Evolutionary conservation across 2,329 filamentous ascomycete species (phyloP).

Genomic region (Xylaria arbuscula): DNA sequence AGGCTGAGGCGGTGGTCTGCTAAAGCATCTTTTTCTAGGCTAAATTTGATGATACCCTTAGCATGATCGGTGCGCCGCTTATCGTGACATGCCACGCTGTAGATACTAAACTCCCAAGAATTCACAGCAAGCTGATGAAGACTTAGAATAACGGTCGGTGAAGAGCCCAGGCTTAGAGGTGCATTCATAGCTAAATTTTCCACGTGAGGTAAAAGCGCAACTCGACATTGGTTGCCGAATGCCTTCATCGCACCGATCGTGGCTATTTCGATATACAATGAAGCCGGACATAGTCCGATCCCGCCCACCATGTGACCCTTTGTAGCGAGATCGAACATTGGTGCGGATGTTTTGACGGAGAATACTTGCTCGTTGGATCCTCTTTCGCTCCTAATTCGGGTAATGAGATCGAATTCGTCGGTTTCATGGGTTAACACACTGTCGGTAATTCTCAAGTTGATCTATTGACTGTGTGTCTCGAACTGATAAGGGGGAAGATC

Average conservation of each 20-base stretch:
- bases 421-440: too few relatives aligned
- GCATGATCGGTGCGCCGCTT: constrained; percentile 2
- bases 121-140: constrained; percentile 4
- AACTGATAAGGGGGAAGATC: constrained; percentile 25
- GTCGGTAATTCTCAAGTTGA: too few relatives aligned
- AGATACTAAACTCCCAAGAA: constrained; percentile 14
- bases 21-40: constrained; percentile 1
- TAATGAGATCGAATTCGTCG: too few relatives aligned
- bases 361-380: too few relatives aligned
- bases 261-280: constrained; percentile 32
- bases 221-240: background rate
- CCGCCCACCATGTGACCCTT: constrained; percentile 8
- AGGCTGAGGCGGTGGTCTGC: constrained; percentile 20
- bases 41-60: constrained; percentile 7
- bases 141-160: background rate
- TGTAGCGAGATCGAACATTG: constrained; percentile 9
- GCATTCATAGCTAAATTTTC: constrained; percentile 8
- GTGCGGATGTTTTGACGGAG: constrained; percentile 18
- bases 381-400: too few relatives aligned
- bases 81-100: too few relatives aligned
- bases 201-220: background rate
- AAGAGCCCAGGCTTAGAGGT: background rate
- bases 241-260: background rate
- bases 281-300: constrained; percentile 20
- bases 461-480: constrained; percentile 25